Conservation (phyloP, 208 protist species). For the Trypanosoma rangeli region DNA sequence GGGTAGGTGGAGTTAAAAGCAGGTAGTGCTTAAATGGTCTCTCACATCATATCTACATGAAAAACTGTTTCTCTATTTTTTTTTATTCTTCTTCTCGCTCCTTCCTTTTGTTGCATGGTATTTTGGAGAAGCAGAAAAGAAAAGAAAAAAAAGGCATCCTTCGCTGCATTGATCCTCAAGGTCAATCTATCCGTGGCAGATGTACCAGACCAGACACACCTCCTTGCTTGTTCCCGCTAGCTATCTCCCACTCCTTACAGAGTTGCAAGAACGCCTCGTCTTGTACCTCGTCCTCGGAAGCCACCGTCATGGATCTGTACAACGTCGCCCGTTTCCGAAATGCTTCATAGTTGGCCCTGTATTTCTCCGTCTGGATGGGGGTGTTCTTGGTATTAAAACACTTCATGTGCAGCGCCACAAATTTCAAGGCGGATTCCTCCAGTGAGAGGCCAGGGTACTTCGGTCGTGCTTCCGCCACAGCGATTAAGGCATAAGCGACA, state of each 20-base stretch:
- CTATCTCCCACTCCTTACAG: slow-evolving; percentile 44
- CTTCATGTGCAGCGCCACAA: slow-evolving; percentile 88
- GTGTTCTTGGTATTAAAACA: slow-evolving; percentile 73
- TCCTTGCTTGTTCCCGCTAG: neutral
- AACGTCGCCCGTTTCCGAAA: slow-evolving; percentile 65
- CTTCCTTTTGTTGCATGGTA: no score
- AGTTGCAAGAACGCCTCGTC: slow-evolving; percentile 30
- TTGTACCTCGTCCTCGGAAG: neutral
- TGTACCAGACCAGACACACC: slow-evolving; percentile 10
- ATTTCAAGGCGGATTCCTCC: slow-evolving; percentile 89
- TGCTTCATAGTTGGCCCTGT: slow-evolving; percentile 56
- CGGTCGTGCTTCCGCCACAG: slow-evolving; percentile 61
- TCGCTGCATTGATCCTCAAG: neutral
- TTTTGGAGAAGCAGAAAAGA: neutral
- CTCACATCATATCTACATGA: no score
- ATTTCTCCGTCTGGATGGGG: slow-evolving; percentile 61
- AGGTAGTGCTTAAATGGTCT: no score
- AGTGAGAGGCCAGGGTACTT: slow-evolving; percentile 79
- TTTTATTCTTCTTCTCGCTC: no score
- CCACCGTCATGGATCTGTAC: slow-evolving; percentile 42
- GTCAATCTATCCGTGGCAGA: slow-evolving; percentile 9
- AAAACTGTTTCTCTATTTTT: no score
- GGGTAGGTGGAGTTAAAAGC: no score
- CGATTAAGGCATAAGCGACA: slow-evolving; percentile 77
- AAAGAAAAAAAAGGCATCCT: slow-evolving; percentile 24